Base-by-base conservation (phyloP, 2,329 filamentous ascomycete species). In the Colletotrichum ledebouriae region DNA sequence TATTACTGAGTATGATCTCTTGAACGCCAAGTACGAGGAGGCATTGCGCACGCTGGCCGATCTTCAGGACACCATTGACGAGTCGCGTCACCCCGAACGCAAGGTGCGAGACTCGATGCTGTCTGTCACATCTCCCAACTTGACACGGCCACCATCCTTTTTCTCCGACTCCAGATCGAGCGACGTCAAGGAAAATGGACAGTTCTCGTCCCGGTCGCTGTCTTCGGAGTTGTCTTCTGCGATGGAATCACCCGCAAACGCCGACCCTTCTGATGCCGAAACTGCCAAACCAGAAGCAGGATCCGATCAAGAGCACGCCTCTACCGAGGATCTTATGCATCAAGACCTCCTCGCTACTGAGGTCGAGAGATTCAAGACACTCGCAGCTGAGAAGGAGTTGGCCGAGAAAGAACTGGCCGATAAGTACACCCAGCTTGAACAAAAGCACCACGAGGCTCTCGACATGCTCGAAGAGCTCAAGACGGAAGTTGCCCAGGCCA, bases 151-250 rank as follows among this genome's bases (percentile, higher is more conserved):
- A 12, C 86, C 89, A 63, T 95, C 94, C 86, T 96, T 96, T 90
- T 90, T 96, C 88, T 94, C 90, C 71, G 90, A 94, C 76, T 84
- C 86, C 75, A 90, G 89, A 81, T 88, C 89, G 75, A 91, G 87
- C 81, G 91, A 89, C 77, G 82, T 88, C 78, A 94, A 90, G 82
- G 87, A 90, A 83, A 83, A 81, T 59, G 81, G 83, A 79, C 89
- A 89, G 81, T 86, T 84, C 76, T 94, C 92, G 76, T 94, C 94
- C 83, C 94, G 91, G 79, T 97, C 94, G 76, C 91, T 98, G 73
- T 98, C 94, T 73, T 96, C 94, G 82, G 96, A 98, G 82, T 87
- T 97, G 78, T 97, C 93, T 76, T 97, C 92, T 78, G 93, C 89
- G 84, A 89, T 92, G 87, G 92, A 92, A 76, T 93, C 92, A 76